Base-by-base conservation (phyloP, 1,284 basidiomycete species). In the Lentinula novae-zelandiae region DNA sequence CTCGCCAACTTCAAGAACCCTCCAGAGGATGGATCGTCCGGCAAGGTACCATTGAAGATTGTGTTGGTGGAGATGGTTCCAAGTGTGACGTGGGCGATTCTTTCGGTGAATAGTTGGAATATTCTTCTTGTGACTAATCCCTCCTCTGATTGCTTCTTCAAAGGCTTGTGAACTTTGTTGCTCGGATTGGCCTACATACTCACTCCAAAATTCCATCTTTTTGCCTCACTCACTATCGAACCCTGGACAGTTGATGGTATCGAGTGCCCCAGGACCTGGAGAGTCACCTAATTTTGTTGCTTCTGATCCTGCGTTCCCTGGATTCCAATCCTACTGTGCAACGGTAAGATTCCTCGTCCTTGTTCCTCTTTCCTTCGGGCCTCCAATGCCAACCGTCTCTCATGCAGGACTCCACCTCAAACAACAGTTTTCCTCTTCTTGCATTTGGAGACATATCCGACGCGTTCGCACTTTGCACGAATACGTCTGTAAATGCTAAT, bases 211-310 rank as follows among this genome's bases (percentile, higher is more conserved):
- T 60, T 74, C 73, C 10, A 71, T 78, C 42, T 70, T 76, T 60
- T 66, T 70, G 52, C 75, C 75, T 7, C 75, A 71, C 31, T 76
- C 77, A 5, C 64, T 70, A 7, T 69, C 70, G 15, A 71, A 77
- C 49, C 72, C 74, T 12, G 69, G 68, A 5, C 70, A 76, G 57
- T 66, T 73, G 38, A 74, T 77, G 70, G 68, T 75, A 8, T 76
- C 75, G 3, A 72, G 68, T 12, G 69, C 67, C n/a, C 68, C 75
- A 15, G 66, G 68, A 27, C 71, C 73, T 57, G 77, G 77, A 36
- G 75, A 77, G 62, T 75, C 75, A 6, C 75, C 74, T 31, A 71
- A 69, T 44, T 78, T 77, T 58, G 74, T 77, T 13, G 73, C 75
- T 4, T 76, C 74, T 20, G 72, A 72, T 50, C 76, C 76, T 48